Percentiles rank a stretch among this genome's conserved stretches.
Conservation (phyloP, 306 rosid species). For the Inga laurina region DNA sequence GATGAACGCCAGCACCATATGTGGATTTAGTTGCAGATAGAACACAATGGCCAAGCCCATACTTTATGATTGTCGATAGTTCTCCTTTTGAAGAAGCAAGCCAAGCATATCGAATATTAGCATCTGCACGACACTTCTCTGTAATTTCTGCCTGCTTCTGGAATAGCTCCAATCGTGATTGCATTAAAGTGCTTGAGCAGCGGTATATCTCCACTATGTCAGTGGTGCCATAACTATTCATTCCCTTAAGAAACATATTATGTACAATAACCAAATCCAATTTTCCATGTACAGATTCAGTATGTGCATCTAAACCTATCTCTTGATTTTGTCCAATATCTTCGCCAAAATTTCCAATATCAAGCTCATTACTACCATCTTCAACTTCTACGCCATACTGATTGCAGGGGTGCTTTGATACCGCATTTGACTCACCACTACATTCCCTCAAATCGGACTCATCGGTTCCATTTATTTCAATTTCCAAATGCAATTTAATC, state of each 20-base stretch:
- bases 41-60: constrained; percentile 77
- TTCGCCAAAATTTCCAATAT: constrained; percentile 42
- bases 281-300: constrained; percentile 42
- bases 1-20: constrained; percentile 74
- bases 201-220: constrained; percentile 53
- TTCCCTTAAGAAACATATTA: constrained; percentile 57
- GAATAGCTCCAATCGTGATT: constrained; percentile 68
- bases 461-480: constrained; percentile 64
- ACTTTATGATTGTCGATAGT: constrained; percentile 50
- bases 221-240: constrained; percentile 41
- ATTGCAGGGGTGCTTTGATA: constrained; percentile 40
- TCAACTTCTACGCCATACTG: constrained; percentile 52
- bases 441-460: constrained; percentile 56
- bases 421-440: constrained; percentile 80
- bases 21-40: constrained; percentile 45
- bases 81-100: constrained; percentile 67
- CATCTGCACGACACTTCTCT: constrained; percentile 52
- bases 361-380: constrained; percentile 54
- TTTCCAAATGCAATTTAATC: constrained; percentile 76
- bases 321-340: constrained; percentile 37
- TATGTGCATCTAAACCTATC: constrained; percentile 36
- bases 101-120: constrained; percentile 85
- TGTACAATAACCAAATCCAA: constrained; percentile 59
- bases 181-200: constrained; percentile 46
- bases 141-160: constrained; percentile 81